Base-by-base conservation (phyloP, 2,329 filamentous ascomycete species). In the Bipolaris oryzae region DNA sequence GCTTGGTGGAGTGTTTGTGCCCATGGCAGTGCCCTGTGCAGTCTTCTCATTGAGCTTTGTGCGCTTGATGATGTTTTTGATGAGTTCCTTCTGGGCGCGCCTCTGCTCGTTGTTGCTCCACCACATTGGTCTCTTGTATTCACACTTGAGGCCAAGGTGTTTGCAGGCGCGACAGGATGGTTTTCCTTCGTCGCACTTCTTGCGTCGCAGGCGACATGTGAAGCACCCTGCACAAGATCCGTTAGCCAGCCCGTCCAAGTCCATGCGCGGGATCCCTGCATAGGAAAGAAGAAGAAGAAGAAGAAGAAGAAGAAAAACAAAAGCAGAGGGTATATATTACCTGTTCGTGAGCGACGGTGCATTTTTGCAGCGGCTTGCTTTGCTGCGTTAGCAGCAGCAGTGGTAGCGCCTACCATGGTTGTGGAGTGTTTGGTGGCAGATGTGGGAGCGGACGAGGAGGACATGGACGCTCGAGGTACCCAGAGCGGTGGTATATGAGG, bases 51-150 rank as follows among this genome's bases (percentile, higher is more conserved):
- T 88, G 66, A 96, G 84, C 85, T 98, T 98, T 75, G 95, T 98
- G 75, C 89, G 87, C 86, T 96, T 97, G 83, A 99, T 98, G 78
- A 94, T 91, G 78, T 90, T 89, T 84, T 99, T 99, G 84, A 99
- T 96, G 67, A 89, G 82, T 74, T 98, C 95, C 81, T 98, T 99
- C 76, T 97, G 92, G 54, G 88, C 81, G 69, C 89, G 87, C 67
- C 95, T 85, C 72, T 90, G 87, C 62, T 96, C 92, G 72, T 90
- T 90, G 82, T 95, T 97, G 79, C 89, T 90, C 95, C 95, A 99
- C 95, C 95, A 99, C 79, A 91, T 87, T 35, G 95, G 95, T 73
- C 93, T 84, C 84, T 96, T 96, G 82, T 98, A 99, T 82, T 98
- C 92, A 81, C 95, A 99, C 71, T 85, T 84, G 55, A 99, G 84